A percentile compares a stretch with the other conserved stretches of the same genome.
These are phyloP conservation scores for Cicer arietinum DNA, from an alignment of 306 rosid genomes.

Conservation along the genomic window DNA sequence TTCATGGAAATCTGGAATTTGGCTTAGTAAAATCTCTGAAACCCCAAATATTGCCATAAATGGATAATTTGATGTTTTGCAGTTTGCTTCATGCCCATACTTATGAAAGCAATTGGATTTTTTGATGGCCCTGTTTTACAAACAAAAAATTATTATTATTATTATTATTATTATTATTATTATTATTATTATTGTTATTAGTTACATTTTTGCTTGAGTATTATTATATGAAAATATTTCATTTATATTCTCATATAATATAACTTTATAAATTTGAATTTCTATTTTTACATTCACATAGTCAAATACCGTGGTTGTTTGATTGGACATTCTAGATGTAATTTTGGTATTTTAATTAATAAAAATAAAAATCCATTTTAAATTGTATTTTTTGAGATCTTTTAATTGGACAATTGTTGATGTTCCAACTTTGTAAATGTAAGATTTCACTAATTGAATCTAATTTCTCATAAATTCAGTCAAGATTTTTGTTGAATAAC, in stretches of 20 bases:
- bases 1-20: conserved; percentile 52
- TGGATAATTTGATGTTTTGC: conserved; percentile 26
- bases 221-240: neutral
- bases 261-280: too few relatives aligned
- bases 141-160: neutral
- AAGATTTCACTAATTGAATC: too few relatives aligned
- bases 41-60: conserved; percentile 44
- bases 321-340: too few relatives aligned
- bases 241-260: too few relatives aligned
- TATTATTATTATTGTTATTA: neutral
- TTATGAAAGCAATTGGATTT: conserved; percentile 53
- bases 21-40: conserved; percentile 46
- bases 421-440: too few relatives aligned
- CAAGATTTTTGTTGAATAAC: neutral
- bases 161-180: neutral
- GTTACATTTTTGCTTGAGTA: neutral
- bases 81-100: conserved; percentile 40
- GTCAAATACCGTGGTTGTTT: too few relatives aligned
- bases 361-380: too few relatives aligned
- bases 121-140: conserved; percentile 49
- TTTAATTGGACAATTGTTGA: too few relatives aligned
- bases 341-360: too few relatives aligned
- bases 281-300: too few relatives aligned
- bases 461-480: neutral
- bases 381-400: too few relatives aligned